Conservation (phyloP, 2,329 filamentous ascomycete species). For the Neonectria punicea region DNA sequence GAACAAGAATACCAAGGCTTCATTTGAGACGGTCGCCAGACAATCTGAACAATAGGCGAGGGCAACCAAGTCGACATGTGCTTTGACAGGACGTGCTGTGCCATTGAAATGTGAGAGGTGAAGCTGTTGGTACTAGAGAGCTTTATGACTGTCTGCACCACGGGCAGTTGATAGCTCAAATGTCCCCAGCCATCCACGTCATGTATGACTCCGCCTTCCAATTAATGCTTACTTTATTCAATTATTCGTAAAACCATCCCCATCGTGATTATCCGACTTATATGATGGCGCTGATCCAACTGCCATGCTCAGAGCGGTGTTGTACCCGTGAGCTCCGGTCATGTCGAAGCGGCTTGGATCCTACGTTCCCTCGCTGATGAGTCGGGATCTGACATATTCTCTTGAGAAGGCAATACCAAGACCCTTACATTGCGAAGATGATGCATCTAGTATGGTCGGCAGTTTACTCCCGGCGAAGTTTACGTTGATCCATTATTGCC, state of each 20-base stretch:
- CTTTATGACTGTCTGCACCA: background rate
- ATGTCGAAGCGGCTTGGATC: background rate
- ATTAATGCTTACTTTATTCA: background rate
- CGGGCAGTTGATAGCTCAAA: background rate
- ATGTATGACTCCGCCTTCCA: background rate
- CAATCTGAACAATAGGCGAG: constrained; percentile 44
- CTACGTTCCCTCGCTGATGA: background rate
- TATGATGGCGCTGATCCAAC: no score
- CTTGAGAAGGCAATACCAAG: background rate
- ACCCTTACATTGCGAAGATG: background rate
- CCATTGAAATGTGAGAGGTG: constrained; percentile 9
- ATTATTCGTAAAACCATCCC: background rate
- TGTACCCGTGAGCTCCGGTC: background rate
- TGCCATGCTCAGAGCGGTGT: background rate
- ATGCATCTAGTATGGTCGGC: no score
- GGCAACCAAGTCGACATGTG: constrained; percentile 40
- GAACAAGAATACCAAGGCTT: constrained; percentile 39
- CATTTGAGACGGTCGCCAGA: constrained; percentile 37
- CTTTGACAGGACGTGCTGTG: constrained; percentile 24
- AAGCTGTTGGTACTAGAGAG: background rate
- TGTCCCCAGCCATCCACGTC: background rate
- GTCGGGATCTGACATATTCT: background rate
- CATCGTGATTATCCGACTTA: background rate
- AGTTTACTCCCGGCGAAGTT: no score
- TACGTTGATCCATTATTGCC: background rate